Base-by-base conservation (phyloP, 2,329 filamentous ascomycete species). In the Colletotrichum trifolii region DNA sequence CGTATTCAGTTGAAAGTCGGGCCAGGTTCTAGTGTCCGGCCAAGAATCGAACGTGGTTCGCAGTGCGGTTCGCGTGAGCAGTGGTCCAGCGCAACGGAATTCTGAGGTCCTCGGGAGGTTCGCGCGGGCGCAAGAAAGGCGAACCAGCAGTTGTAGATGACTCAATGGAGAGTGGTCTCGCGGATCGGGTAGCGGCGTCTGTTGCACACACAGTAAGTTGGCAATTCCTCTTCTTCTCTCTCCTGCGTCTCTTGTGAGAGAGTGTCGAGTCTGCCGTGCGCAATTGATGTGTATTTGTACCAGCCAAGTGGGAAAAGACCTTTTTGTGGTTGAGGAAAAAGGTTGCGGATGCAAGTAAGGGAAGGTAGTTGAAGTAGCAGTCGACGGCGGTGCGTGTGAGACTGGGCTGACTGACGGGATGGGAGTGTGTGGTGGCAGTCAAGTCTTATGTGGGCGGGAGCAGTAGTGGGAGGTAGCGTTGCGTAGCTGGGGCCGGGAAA, bases 391-490 rank as follows among this genome's bases (percentile, higher is more conserved):
- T 64, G 55, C 56, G 45, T 50, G 38, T 36, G 62, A 60, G 62
- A 55, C 62, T 59, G 25, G 25, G 25, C 25, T 25, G 61, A 49
- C 56, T 55, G 50, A 60, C 38, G 52, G 25, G 57, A 47, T 10
- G 50, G 46, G 46, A 61, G 50, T 54, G 58, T 42, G 53, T 36
- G 59, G 63, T 66, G 59, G 63, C 52, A 64, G 63, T 66, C 59
- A 56, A 60, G 62, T 65, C 60, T 66, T 66, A 64, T 66, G 63
- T 66, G 63, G 63, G 63, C 54, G 63, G 63, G 63, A 66, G 53
- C 48, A 45, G 25, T 25, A 25, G 25, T 25, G 25, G 25, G 25
- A 25, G 25, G 25, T 25, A 25, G 25, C 25, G 25, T 25, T 4
- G 25, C 25, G 53, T 63, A 66, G 59, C 49, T 64, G 59, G 63